Conservation (phyloP, 179 eudicot species). For the Gypsophila paniculata region DNA sequence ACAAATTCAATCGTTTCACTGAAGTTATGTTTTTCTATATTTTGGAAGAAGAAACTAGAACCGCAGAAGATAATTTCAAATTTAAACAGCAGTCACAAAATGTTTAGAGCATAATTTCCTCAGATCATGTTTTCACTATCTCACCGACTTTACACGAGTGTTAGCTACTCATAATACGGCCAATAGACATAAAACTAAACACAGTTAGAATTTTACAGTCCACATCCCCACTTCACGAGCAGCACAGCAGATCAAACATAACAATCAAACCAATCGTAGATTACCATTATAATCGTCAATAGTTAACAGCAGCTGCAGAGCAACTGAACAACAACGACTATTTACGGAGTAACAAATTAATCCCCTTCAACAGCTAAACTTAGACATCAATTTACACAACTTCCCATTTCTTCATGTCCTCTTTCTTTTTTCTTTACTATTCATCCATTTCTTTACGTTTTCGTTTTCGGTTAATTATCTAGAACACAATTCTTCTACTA, state of each 20-base stretch:
- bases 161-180: not conserved
- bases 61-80: not conserved
- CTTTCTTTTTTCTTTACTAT: too few relatives aligned
- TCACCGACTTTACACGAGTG: too few relatives aligned
- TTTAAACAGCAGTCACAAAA: not conserved
- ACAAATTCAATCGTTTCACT: not conserved
- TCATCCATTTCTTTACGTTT: not conserved
- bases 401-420: too few relatives aligned
- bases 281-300: not conserved
- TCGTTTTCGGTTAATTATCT: too few relatives aligned
- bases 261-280: not conserved
- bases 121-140: not conserved
- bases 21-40: not conserved
- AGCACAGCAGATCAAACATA: not conserved
- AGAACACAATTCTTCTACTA: too few relatives aligned
- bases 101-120: not conserved
- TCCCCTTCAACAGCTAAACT: not conserved
- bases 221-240: not conserved
- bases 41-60: not conserved
- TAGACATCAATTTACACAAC: not conserved
- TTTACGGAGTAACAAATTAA: not conserved
- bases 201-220: too few relatives aligned
- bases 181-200: not conserved
- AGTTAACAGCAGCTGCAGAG: not conserved
- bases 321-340: not conserved